Evolutionary conservation across 163 green algal genomes (phyloP), one percentile per base, ranked within the genome.

Genomic region (Chlamydomonas reinhardtii): DNA sequence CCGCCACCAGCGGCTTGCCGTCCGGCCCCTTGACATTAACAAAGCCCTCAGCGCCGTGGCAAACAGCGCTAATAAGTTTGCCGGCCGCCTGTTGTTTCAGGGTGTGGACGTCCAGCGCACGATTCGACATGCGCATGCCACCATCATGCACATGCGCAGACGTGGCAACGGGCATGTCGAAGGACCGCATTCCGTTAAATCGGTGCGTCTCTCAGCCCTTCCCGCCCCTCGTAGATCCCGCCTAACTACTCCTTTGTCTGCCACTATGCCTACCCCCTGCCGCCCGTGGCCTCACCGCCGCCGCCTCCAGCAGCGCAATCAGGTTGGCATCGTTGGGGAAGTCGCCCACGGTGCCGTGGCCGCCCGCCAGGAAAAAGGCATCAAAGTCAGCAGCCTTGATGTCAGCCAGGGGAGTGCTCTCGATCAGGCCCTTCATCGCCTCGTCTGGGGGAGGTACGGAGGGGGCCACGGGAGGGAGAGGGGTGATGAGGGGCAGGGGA

Each of bases 1-100:
- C 81, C 22, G 70, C 71, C 56, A 87, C 81, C 70, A 87, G 70
- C 16, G 81, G 81, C 81, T 87, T 56, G 6, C 81, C 81, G 61
- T 87, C 81, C 27, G 34, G 32, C 11, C 71, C 81, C 59, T 87
- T 87, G 32, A 80, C 71, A 59, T 74, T 74, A 9, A 87, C 81
- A 16, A 87, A 56, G 52, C 70, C 81, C 35, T 59, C 74, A 35
- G 81, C 69, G 17, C 81, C 81, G 81, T 87, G 81, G 81, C 81
- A 87, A 25, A 87, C 81, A 14, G 81, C 56, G 15, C 43, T 27
- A 1, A 87, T 31, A 6, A 87, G 37, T 71, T 87, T 87, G 70
- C 62, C 62, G 14, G n/a, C n/a, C 16, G 71, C 77, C 19, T 56
- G 48, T 11, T 6, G 43, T 6, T 54, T 54, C 6, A 54, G 6